Evolutionary conservation across 2,329 filamentous ascomycete species (phyloP).

Genomic region (Didymella segeticola): DNA sequence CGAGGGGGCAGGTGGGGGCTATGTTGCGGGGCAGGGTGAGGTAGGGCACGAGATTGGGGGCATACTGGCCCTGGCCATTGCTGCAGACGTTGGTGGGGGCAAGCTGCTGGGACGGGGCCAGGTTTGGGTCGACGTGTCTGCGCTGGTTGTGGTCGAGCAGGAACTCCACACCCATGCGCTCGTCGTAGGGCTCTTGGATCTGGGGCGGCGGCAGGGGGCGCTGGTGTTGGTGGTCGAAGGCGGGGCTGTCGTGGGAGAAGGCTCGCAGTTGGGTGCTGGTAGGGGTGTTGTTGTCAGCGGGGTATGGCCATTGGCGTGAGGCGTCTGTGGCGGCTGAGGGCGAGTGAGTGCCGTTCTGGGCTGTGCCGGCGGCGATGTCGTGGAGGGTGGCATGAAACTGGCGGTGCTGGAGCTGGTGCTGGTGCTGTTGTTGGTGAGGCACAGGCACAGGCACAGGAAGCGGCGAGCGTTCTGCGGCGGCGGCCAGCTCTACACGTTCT

Average conservation of each 20-base stretch:
- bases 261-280: constrained; percentile 44
- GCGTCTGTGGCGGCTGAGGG: constrained; percentile 33
- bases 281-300: constrained; percentile 39
- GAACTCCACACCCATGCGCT: constrained; percentile 76
- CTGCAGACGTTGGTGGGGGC: constrained; percentile 29
- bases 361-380: constrained; percentile 29
- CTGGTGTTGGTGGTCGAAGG: constrained; percentile 30
- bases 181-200: constrained; percentile 50
- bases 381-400: constrained; percentile 31
- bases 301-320: constrained; percentile 42
- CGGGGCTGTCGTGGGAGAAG: constrained; percentile 44
- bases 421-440: constrained; percentile 15
- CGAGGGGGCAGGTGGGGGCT: constrained; percentile 75
- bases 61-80: constrained; percentile 36
- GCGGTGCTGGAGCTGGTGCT: constrained; percentile 32
- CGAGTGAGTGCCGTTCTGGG: constrained; percentile 35
- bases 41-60: constrained; percentile 40
- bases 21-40: constrained; percentile 60
- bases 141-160: constrained; percentile 65
- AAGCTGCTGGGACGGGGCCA: constrained; percentile 55
- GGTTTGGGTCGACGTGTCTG: constrained; percentile 36
- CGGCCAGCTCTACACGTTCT: constrained; percentile 55
- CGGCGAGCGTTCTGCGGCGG: constrained; percentile 56
- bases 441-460: constrained; percentile 50
- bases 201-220: constrained; percentile 28